Conservation (phyloP, 306 rosid species). For the Quercus robur region DNA sequence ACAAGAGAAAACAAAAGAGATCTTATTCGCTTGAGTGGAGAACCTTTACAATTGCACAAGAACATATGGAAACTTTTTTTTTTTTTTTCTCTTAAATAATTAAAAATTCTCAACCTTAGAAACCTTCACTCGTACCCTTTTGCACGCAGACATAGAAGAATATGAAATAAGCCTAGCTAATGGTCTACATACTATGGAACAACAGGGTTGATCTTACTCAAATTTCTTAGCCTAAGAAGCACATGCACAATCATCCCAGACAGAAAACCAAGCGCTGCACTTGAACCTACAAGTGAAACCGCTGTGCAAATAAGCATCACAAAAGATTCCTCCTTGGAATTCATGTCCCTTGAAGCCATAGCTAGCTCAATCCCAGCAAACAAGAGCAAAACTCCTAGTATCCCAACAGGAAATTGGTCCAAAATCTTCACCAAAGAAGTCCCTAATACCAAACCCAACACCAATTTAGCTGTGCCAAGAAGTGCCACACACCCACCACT, state of each 20-base stretch:
- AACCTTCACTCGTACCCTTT: too few species aligned
- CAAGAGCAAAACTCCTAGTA: constrained; percentile 58
- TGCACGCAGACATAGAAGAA: too few species aligned
- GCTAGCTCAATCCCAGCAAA: constrained; percentile 81
- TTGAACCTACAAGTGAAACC: constrained; percentile 62
- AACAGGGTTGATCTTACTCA: constrained; percentile 15
- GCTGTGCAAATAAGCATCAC: constrained; percentile 57
- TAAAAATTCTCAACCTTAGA: too few species aligned
- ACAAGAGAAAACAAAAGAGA: too few species aligned
- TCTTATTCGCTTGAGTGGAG: too few species aligned
- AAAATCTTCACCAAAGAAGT: constrained; percentile 52
- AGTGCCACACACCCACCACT: constrained; percentile 84
- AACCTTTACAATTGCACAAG: too few species aligned
- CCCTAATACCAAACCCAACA: constrained; percentile 62
- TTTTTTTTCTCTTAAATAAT: too few species aligned
- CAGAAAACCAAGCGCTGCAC: constrained; percentile 66
- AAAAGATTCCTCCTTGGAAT: constrained; percentile 50
- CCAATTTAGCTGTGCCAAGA: constrained; percentile 57
- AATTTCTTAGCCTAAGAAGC: constrained; percentile 44
- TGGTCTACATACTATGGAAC: background rate
- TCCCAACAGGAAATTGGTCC: constrained; percentile 55
- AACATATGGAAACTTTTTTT: too few species aligned
- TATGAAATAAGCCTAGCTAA: too few species aligned
- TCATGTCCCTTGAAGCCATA: constrained; percentile 71
- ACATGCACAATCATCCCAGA: constrained; percentile 40